Evolutionary conservation across 202 grass and related monocot genomes (phyloP).

Genomic region (Brachypodium distachyon): DNA sequence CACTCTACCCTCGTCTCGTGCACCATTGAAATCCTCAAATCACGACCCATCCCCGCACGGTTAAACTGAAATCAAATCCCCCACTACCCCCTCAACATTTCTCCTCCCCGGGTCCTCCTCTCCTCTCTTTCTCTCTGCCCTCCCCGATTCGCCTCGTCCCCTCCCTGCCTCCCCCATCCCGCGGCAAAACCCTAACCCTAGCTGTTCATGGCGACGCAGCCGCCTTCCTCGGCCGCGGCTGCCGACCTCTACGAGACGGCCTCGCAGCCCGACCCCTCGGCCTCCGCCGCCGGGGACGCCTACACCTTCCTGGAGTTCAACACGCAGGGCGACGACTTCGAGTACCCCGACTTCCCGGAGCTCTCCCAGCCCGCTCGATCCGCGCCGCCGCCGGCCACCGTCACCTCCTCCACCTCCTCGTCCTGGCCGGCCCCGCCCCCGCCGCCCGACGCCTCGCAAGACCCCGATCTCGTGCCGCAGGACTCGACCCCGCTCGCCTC

Average conservation of each 20-base stretch:
- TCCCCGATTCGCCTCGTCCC: conserved; percentile 24
- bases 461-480: conserved; percentile 28
- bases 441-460: conserved; percentile 21
- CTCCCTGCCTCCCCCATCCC: neutral
- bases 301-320: conserved; percentile 99
- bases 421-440: conserved; percentile 34
- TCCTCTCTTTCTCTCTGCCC: neutral
- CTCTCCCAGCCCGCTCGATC: conserved; percentile 71
- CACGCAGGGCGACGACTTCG: conserved; percentile 92
- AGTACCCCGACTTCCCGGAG: conserved; percentile 74
- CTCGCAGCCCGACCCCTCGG: conserved; percentile 76
- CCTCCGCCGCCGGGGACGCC: conserved; percentile 49
- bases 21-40: neutral
- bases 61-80: neutral
- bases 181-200: conserved; percentile 64
- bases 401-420: neutral
- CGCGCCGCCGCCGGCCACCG: conserved; percentile 28
- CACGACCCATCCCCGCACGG: neutral
- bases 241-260: conserved; percentile 93
- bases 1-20: no score
- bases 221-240: conserved; percentile 31
- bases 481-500: conserved; percentile 37
- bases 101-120: neutral
- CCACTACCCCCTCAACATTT: neutral
- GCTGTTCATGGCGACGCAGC: conserved; percentile 40